These are phyloP conservation scores for Fusarium anthophilum DNA, from an alignment of 2,329 filamentous ascomycete species.

Conservation along the genomic window DNA sequence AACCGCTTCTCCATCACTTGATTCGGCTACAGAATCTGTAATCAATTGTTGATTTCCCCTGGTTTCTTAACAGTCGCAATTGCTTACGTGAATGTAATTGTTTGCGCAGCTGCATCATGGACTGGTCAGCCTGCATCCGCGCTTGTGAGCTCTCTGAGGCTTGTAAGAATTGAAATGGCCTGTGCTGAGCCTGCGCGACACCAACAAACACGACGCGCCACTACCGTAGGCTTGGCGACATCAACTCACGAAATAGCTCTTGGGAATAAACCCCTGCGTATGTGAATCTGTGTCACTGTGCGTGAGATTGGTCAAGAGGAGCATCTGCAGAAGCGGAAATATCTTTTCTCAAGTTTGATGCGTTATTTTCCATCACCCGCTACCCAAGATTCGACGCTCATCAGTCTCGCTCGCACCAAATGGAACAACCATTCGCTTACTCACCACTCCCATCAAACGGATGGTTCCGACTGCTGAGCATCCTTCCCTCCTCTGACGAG, in stretches of 20 bases:
- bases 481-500: background rate
- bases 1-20: too few relatives aligned
- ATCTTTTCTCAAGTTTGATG: background rate
- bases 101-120: background rate
- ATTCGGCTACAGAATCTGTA: accelerated
- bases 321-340: too few relatives aligned
- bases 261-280: accelerated
- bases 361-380: background rate
- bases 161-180: too few relatives aligned
- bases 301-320: too few relatives aligned
- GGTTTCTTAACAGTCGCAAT: too few relatives aligned
- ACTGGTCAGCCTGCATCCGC: background rate
- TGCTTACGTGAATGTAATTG: background rate
- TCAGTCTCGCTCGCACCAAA: background rate
- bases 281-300: too few relatives aligned
- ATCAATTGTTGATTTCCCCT: accelerated
- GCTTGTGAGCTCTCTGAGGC: background rate
- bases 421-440: background rate
- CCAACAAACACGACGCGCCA: background rate
- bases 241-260: background rate
- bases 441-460: background rate
- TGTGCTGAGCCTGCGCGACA: background rate
- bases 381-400: background rate
- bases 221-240: background rate
- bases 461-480: background rate